A percentile compares a stretch with the other conserved stretches of the same genome.
These are phyloP conservation scores for Coemansia sp. DNA, from an alignment of 192 early-diverging fungal genomes.

Conservation along the genomic window DNA sequence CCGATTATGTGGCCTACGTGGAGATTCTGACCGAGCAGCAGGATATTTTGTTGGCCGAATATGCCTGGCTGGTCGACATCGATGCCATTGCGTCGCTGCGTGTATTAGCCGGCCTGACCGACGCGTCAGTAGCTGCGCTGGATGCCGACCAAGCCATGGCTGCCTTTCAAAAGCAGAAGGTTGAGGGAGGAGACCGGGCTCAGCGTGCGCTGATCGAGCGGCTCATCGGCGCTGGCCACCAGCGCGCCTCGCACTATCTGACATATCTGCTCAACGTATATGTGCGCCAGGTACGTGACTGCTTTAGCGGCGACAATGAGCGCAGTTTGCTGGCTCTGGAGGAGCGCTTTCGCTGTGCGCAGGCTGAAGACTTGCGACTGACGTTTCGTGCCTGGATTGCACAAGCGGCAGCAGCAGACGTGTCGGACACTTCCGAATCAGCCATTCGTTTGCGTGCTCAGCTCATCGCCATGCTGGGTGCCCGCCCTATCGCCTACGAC, in stretches of 20 bases:
- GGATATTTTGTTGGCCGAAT: slow-evolving; percentile 20
- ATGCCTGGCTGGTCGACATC: slow-evolving; percentile 22
- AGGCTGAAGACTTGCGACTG: slow-evolving; percentile 34
- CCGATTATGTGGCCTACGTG: slow-evolving; percentile 37
- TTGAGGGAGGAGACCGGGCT: slow-evolving; percentile 7
- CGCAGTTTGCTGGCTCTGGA: slow-evolving; percentile 5
- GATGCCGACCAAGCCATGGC: slow-evolving; percentile 34
- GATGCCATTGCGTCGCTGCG: slow-evolving; percentile 20
- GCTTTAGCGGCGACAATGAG: background rate
- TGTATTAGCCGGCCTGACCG: slow-evolving; percentile 12
- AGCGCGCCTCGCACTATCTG: slow-evolving; percentile 40
- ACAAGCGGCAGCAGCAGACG: background rate
- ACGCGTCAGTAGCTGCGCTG: slow-evolving; percentile 18
- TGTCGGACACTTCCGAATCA: background rate
- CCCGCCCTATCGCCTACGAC: slow-evolving; percentile 18
- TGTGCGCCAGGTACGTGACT: slow-evolving; percentile 42
- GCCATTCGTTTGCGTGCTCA: slow-evolving; percentile 17
- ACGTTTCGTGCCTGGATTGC: slow-evolving; percentile 25
- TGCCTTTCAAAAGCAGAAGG: slow-evolving; percentile 6
- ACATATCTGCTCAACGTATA: slow-evolving; percentile 41
- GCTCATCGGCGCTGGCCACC: slow-evolving; percentile 24
- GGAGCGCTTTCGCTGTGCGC: slow-evolving; percentile 20
- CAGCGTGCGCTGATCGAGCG: slow-evolving; percentile 46
- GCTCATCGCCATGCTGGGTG: slow-evolving; percentile 20
- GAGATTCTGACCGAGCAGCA: slow-evolving; percentile 13